These are phyloP conservation scores for Boletus speciosus DNA, from an alignment of 768 basidiomycete genomes.

Conservation along the genomic window DNA sequence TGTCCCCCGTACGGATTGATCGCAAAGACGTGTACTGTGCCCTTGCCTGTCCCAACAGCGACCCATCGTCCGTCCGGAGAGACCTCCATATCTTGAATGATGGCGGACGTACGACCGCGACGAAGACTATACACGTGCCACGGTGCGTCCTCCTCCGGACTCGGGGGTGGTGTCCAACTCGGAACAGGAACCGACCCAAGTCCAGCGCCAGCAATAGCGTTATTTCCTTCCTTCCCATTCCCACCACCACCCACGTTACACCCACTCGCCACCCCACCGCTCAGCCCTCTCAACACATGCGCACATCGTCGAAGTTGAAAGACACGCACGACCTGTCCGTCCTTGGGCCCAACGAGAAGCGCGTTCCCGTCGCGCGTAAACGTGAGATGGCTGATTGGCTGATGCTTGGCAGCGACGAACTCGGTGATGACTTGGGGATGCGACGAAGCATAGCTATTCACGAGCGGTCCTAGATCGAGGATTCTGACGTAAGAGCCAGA, in stretches of 20 bases:
- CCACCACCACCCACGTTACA: background rate
- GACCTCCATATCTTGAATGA: slow-evolving; percentile 48
- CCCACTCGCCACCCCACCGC: background rate
- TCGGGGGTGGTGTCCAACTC: background rate
- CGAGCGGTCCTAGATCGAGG: slow-evolving; percentile 48
- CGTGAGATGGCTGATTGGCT: slow-evolving; percentile 42
- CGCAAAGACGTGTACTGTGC: slow-evolving; percentile 70
- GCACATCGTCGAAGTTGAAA: slow-evolving; percentile 40
- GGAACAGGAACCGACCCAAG: background rate
- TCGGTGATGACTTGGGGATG: slow-evolving; percentile 39
- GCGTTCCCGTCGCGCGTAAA: slow-evolving; percentile 55
- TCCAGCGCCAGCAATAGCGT: slow-evolving; percentile 1
- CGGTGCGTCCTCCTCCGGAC: slow-evolving; percentile 26
- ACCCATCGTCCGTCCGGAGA: slow-evolving; percentile 61
- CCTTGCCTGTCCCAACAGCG: slow-evolving; percentile 60
- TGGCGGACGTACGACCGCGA: slow-evolving; percentile 67
- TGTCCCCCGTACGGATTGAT: slow-evolving; percentile 74
- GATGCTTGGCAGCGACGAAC: slow-evolving; percentile 47
- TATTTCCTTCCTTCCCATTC: slow-evolving; percentile 1
- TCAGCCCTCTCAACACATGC: slow-evolving; percentile 15
- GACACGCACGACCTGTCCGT: slow-evolving; percentile 53
- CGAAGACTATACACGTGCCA: slow-evolving; percentile 66
- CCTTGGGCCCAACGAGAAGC: slow-evolving; percentile 47
- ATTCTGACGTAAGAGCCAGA: slow-evolving; percentile 50
- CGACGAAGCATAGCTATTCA: slow-evolving; percentile 16